Base-by-base conservation (phyloP, 805 yeast species). In the Sporopachydermia quercuum region DNA sequence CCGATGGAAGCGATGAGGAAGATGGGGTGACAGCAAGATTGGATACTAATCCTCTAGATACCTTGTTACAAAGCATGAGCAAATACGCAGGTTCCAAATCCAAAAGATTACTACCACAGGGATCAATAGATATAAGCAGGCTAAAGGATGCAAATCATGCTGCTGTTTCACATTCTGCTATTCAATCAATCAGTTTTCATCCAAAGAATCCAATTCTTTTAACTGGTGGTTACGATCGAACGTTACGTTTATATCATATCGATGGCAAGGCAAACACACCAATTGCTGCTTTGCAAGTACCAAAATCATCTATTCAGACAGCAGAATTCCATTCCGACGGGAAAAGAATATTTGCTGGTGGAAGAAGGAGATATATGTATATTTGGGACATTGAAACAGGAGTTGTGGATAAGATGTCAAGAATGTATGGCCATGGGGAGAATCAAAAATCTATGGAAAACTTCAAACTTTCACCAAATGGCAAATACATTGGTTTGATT, bases 171-270 rank as follows among this genome's bases (percentile, higher is more conserved):
- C 72, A 68, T 34, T 70, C 95, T 0, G 94, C 86, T 0, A 72
- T 91, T n/a, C 96, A 85, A 59, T 63, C 89, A 0, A 52, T 91
- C 34, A 68, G 81, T 3, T 91, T 91, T 70, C 98, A 91, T 57
- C 83, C 82, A 5, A 62, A 69, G 4, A 84, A 78, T 49, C 94
- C 98, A 34, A 63, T 91, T 19, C 62, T 89, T 37, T 61, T 91
- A 40, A 82, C 96, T 0, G 94, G 91, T 42, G 99, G 99, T 16
- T 87, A 79, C 55, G 99, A 91, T 57, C 70, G 83, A 48, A 80
- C 96, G 0, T 56, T 91, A 40, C 68, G 98, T 48, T 66, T 91
- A 11, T 91, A 78, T 56, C 94, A 89, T 53, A 74, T 87, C 39
- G 97, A 91, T 56, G 96, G 97, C 13, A 82, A 80, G 51, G 55